Evolutionary conservation across 495 filamentous ascomycete genomes (phyloP).

Genomic region (Penicillium odoratum): DNA sequence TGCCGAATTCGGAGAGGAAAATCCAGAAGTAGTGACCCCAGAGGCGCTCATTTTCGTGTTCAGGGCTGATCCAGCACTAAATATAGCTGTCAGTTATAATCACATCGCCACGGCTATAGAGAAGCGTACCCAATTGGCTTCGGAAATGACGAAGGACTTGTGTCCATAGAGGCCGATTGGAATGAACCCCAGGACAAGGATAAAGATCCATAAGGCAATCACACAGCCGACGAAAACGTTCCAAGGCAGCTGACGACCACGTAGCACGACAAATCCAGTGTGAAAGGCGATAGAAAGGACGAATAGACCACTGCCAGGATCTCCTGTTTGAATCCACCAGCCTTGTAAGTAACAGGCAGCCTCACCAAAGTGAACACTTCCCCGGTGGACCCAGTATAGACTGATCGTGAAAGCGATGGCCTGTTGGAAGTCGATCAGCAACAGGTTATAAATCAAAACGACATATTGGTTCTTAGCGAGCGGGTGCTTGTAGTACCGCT

Average conservation of each 20-base stretch:
- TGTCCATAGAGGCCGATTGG: conserved; percentile 53
- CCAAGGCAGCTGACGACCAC: conserved; percentile 56
- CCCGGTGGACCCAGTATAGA: conserved; percentile 54
- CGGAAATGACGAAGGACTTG: conserved; percentile 56
- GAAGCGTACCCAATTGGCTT: conserved; percentile 43
- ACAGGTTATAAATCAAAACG: conserved; percentile 69
- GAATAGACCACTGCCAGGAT: conserved; percentile 68
- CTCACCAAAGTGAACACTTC: conserved; percentile 55
- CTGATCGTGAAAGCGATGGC: conserved; percentile 65
- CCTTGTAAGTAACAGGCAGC: conserved; percentile 67
- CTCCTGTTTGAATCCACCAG: conserved; percentile 68
- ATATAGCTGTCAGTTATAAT: conserved; percentile 8
- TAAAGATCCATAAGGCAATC: conserved; percentile 55
- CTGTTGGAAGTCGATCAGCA: conserved; percentile 72
- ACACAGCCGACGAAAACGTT: conserved; percentile 50
- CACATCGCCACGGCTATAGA: neutral
- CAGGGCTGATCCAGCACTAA: conserved; percentile 70
- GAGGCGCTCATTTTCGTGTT: conserved; percentile 60
- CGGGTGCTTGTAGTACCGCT: conserved; percentile 43
- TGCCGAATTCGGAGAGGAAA: conserved; percentile 65
- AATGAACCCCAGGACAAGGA: conserved; percentile 55
- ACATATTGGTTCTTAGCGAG: conserved; percentile 65
- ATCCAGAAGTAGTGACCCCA: conserved; percentile 78
- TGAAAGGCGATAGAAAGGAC: conserved; percentile 67
- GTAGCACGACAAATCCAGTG: conserved; percentile 60